A percentile compares a stretch with the other conserved stretches of the same genome.
Conservation (phyloP, 202 grass and related monocot species). For the Brachypodium distachyon region DNA sequence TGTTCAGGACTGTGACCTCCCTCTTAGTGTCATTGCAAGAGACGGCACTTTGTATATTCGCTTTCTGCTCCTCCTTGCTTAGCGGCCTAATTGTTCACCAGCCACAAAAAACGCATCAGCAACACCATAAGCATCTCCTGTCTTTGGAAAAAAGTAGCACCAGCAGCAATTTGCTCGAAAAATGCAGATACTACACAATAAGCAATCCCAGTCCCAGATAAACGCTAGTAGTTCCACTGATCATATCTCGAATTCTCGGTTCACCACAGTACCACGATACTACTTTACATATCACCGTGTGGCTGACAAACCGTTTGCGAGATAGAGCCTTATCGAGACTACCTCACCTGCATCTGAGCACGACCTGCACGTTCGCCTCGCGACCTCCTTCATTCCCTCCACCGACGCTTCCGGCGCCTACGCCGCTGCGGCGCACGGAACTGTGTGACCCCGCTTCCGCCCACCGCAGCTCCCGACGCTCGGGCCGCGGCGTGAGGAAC, state of each 20-base stretch:
- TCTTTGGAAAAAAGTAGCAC: neutral
- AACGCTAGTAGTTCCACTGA: neutral
- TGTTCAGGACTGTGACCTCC: constrained; percentile 55
- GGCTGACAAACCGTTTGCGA: neutral
- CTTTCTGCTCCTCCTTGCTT: constrained; percentile 54
- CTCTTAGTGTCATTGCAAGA: constrained; percentile 61
- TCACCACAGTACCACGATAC: neutral
- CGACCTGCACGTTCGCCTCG: constrained; percentile 70
- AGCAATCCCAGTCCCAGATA: neutral
- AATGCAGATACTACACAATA: neutral
- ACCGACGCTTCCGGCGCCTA: neutral
- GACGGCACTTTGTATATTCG: constrained; percentile 43
- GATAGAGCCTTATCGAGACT: neutral
- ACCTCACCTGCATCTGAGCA: constrained; percentile 77
- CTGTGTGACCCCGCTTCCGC: constrained; percentile 41
- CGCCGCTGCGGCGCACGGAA: constrained; percentile 10
- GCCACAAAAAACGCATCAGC: neutral
- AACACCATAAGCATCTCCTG: neutral
- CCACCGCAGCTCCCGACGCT: constrained; percentile 79
- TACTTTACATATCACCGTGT: neutral
- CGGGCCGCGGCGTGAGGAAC: constrained; percentile 65
- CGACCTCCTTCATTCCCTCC: constrained; percentile 27
- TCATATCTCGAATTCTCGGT: neutral
- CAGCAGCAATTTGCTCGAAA: neutral
- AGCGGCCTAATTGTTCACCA: constrained; percentile 44